A percentile compares a stretch with the other conserved stretches of the same genome.
Conservation (phyloP, 2,329 filamentous ascomycete genomes). For the Byssothecium circinans region DNA sequence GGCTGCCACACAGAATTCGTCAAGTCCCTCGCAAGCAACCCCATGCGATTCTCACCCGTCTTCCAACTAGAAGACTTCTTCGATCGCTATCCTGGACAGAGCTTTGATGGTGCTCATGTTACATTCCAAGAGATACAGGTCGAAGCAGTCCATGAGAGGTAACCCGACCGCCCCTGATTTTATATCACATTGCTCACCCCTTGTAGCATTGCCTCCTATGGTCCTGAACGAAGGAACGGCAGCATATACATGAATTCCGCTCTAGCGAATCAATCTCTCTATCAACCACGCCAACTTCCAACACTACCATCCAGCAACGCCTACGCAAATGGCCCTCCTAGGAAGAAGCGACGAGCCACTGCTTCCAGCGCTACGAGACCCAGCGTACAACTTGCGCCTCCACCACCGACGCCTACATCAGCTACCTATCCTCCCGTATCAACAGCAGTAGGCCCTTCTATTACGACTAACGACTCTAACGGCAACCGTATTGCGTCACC, state of each 20-base stretch:
- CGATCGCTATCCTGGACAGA: constrained; percentile 72
- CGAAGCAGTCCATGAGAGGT: constrained; percentile 62
- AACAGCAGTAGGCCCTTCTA: constrained; percentile 16
- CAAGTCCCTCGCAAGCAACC: constrained; percentile 67
- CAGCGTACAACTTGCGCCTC: constrained; percentile 21
- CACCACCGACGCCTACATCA: constrained; percentile 35
- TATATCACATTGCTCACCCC: constrained; percentile 13
- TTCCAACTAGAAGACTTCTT: constrained; percentile 89
- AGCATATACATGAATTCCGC: constrained; percentile 40
- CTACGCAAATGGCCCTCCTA: constrained; percentile 34
- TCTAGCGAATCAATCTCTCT: constrained; percentile 26
- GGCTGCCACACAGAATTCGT: constrained; percentile 80
- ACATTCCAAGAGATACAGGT: constrained; percentile 68
- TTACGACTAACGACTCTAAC: constrained; percentile 24
- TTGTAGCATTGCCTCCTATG: constrained; percentile 36
- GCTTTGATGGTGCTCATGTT: constrained; percentile 75
- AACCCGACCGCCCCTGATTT: constrained; percentile 22
- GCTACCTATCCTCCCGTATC: constrained; percentile 28
- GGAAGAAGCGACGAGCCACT: constrained; percentile 41
- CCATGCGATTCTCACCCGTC: constrained; percentile 73
- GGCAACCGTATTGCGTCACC: constrained; percentile 22
- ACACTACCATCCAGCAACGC: constrained; percentile 24
- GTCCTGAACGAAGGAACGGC: constrained; percentile 42
- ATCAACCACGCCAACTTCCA: constrained; percentile 27
- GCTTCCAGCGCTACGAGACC: constrained; percentile 24